Conservation (phyloP, 306 rosid species). For the Gastrolobium bilobum region DNA sequence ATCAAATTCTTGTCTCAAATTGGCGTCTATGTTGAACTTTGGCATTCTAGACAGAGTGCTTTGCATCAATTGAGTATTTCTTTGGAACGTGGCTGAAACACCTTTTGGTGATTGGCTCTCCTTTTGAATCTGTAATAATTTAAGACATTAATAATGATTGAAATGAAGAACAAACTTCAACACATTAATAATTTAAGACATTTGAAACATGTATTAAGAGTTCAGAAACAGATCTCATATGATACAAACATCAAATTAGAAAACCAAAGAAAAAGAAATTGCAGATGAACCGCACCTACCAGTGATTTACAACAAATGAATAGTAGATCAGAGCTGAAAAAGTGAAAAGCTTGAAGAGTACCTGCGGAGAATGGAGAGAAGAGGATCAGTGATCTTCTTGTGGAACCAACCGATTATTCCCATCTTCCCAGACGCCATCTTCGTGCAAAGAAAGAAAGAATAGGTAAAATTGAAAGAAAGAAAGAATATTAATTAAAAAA, state of each 20-base stretch:
- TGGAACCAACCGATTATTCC: constrained; percentile 68
- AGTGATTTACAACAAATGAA: background rate
- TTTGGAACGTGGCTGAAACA: too few species aligned
- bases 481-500: too few species aligned
- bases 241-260: background rate
- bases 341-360: constrained; percentile 34
- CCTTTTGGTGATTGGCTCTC: too few species aligned
- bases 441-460: constrained; percentile 39
- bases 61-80: too few species aligned
- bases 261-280: background rate
- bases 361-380: constrained; percentile 77
- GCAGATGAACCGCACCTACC: constrained; percentile 15
- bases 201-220: background rate
- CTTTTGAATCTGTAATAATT: too few species aligned
- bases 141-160: constrained; percentile 25
- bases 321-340: background rate
- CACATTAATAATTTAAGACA: background rate
- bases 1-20: too few species aligned
- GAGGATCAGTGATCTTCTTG: constrained; percentile 75
- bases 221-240: constrained; percentile 27
- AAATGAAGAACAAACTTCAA: constrained; percentile 26
- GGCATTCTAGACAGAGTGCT: too few species aligned
- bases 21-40: too few species aligned
- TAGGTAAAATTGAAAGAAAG: too few species aligned
- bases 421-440: constrained; percentile 51